A percentile compares a stretch with the other conserved stretches of the same genome.
phyloP scores from a whole-genome alignment of 2,329 filamentous ascomycete genomes.

The Microthyrium microscopicum region DNA sequence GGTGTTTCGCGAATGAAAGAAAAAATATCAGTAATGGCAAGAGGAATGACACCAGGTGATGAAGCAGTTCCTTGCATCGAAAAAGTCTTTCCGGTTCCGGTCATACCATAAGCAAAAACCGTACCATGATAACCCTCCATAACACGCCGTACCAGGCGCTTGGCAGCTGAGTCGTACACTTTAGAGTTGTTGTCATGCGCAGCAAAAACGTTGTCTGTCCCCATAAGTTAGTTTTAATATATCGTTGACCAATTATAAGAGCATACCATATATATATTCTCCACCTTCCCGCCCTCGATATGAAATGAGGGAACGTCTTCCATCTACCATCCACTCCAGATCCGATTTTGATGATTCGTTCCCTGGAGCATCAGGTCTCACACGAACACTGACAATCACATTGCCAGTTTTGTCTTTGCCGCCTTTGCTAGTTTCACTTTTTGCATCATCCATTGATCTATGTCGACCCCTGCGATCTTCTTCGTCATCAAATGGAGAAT shows the following conservation, averaged over 20 bases:
- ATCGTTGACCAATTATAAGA: not conserved
- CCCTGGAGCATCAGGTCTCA: constrained; percentile 63
- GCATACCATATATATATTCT: constrained; percentile 77
- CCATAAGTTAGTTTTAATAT: not conserved
- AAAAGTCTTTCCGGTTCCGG: constrained; percentile 95
- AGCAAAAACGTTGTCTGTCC: constrained; percentile 83
- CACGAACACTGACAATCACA: constrained; percentile 85
- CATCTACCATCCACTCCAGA: constrained; percentile 84
- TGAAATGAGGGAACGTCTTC: constrained; percentile 61
- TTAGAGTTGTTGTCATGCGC: constrained; percentile 85
- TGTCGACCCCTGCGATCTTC: constrained; percentile 5
- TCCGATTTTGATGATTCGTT: constrained; percentile 43
- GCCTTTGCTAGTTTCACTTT: constrained; percentile 2
- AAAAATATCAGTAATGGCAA: constrained; percentile 97
- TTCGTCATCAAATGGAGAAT: constrained; percentile 53
- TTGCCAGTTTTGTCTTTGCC: constrained; percentile 73
- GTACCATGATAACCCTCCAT: constrained; percentile 99
- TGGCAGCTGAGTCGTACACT: constrained; percentile 88
- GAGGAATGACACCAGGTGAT: constrained; percentile 87
- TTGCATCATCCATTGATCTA: constrained; percentile 17
- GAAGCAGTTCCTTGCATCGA: constrained; percentile 98
- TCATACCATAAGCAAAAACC: constrained; percentile 98
- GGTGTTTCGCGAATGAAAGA: constrained; percentile 97
- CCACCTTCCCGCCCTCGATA: constrained; percentile 81
- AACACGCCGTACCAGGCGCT: constrained; percentile 82